Base-by-base conservation (phyloP, 768 basidiomycete genomes). In the Boletus rufocinnamomeus region DNA sequence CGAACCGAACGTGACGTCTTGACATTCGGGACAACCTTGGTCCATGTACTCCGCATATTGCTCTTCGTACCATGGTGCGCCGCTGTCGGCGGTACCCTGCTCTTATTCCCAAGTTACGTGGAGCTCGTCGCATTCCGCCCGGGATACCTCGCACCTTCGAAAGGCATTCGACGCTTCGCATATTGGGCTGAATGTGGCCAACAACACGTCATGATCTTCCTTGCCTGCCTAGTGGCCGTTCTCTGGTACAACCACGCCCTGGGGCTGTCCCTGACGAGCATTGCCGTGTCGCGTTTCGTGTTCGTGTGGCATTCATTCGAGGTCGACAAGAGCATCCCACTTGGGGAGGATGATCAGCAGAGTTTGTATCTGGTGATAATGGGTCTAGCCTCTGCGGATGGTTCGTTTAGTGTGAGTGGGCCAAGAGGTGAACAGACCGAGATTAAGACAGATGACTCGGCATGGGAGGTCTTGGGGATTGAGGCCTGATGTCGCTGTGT, bases 61-160 rank as follows among this genome's bases (percentile, higher is more conserved):
- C 28, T 71, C 48, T 76, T 76, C 63, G 23, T 74, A 19, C 75
- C 75, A 2, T 76, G 75, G 75, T 76, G 74, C 49, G 58, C 64
- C 34, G 62, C 64, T 27, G 76, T 76, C 38, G 75, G 75, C 35
- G 72, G 69, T 13, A 57, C 69, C 34, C 57, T 76, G 48, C 56
- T 74, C 23, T 58, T 76, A 28, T 69, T 64, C 47, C 74, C 76
- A 10, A 43, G 32, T 19, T 57, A 66, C 32, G 62, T 70, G 25
- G 72, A 70, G 28, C 40, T 44, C 43, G 62, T 75, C 58, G 55
- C 71, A 13, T 76, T 76, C 54, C 47, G 51, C 21, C 16, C 66
- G 1, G 74, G 75, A 21, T 76, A 75, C 66, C 47, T 69, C 14
- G 19, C 62, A 2, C 65, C 71, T 35, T 63, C 61, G 1, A 66